Base-by-base conservation (phyloP, 306 rosid species). In the Cajanus cajan region DNA sequence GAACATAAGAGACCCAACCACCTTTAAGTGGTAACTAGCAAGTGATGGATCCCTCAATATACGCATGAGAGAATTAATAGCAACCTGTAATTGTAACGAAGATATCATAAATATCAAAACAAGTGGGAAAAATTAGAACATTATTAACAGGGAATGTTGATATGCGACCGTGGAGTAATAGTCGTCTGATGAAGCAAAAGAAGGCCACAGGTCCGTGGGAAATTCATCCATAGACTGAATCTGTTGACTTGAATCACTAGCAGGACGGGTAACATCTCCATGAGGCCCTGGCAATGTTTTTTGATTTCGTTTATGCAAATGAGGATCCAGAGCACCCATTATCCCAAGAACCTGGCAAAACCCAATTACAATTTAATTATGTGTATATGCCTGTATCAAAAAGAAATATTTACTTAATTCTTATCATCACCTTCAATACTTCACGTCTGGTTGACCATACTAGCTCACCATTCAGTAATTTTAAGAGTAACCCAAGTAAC, bases 271-370 rank as follows among this genome's bases (percentile, higher is more conserved):
- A 57, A 91, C 94, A 28, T 95, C 99, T 71, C 98, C 96, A 68
- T 93, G 98, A 51, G 88, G 84, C 71, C 98, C 99, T 5, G 94
- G 91, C 88, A 87, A 86, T 71, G 87, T 78, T 88, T 76, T 88
- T 74, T 93, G 98, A 84, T 95, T 93, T 81, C 88, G 79, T 82
- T 95, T 95, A 82, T 95, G 94, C 78, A 74, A 88, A 85, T 93
- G 99, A 84, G 99, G 99, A 86, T 95, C 99, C 78, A 95, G 80
- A 78, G 99, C 99, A 78, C 99, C 99, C 96, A 95, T 95, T 77
- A 95, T 95, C 64, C 99, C 99, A 65, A 95, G 96, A 76, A 95
- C 99, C 99, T 95, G 70, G 47, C 25, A 25, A 74, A 85, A 59
- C 22, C 82, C 83, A 54, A 78, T 63, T 68, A 78, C 41, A 78